phyloP scores from a whole-genome alignment of 305 asterid genomes.

The Euphrasia arctica region DNA sequence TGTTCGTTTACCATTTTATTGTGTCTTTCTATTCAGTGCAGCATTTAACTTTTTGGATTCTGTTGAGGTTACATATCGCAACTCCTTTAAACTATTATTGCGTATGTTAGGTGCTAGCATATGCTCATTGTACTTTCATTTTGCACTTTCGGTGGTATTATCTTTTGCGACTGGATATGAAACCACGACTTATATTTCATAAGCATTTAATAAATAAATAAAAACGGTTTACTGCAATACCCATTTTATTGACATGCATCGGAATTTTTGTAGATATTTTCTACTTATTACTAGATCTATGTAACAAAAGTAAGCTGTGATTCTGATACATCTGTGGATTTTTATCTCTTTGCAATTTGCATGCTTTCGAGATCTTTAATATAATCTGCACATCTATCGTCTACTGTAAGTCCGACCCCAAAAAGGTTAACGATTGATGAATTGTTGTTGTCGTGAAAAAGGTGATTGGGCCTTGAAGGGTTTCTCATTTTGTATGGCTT shows the following conservation, averaged over 20 bases:
- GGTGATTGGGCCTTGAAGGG: slow-evolving; percentile 32
- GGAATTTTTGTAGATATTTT: slow-evolving; percentile 1
- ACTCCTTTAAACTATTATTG: slow-evolving; percentile 1
- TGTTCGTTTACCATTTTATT: not conserved
- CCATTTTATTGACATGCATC: not conserved
- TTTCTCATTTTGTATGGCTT: slow-evolving; percentile 41
- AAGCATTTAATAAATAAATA: not conserved
- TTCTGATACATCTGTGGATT: slow-evolving; percentile 1
- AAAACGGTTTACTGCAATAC: too few species aligned
- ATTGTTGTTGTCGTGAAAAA: slow-evolving; percentile 27
- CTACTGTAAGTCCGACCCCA: too few species aligned
- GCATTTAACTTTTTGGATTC: not conserved
- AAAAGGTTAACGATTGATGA: slow-evolving; percentile 9
- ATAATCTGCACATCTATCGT: too few species aligned
- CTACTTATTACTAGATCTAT: slow-evolving; percentile 7
- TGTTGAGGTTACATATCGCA: slow-evolving; percentile 3
- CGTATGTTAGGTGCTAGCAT: slow-evolving; percentile 4
- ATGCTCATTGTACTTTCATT: not conserved
- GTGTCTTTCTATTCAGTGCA: slow-evolving; percentile 4
- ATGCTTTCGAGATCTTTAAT: slow-evolving; percentile 10
- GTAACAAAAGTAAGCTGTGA: slow-evolving; percentile 14
- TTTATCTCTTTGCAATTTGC: slow-evolving; percentile 1
- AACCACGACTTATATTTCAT: slow-evolving; percentile 11
- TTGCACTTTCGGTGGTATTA: slow-evolving; percentile 21
- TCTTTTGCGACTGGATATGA: slow-evolving; percentile 15